Conservation (phyloP, 2,329 filamentous ascomycete genomes). For the Polytolypa hystricis region DNA sequence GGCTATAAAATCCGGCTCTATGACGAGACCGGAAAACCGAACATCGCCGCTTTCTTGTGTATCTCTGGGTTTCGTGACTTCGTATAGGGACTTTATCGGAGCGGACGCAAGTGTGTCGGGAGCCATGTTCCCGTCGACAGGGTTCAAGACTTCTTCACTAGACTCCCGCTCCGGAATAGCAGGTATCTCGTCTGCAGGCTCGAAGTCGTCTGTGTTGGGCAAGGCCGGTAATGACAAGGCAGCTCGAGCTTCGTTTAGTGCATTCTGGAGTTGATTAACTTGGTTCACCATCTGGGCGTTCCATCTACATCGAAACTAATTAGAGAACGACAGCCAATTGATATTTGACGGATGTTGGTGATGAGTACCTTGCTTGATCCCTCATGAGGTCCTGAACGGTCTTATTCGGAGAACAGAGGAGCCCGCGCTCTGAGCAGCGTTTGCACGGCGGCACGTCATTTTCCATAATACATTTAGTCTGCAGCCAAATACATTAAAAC, state of each 20-base stretch:
- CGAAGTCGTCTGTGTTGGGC: slow-evolving; percentile 1
- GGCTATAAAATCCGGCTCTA: slow-evolving; percentile 38
- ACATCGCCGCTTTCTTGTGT: slow-evolving; percentile 22
- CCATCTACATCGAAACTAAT: slow-evolving; percentile 5
- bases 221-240: slow-evolving; percentile 7
- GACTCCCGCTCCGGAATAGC: slow-evolving; percentile 5
- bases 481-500: not conserved
- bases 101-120: slow-evolving; percentile 26
- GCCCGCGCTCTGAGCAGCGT: slow-evolving; percentile 8
- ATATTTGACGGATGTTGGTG: not conserved
- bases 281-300: slow-evolving; percentile 8
- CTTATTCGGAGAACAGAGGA: slow-evolving; percentile 9
- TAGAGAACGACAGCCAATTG: not conserved
- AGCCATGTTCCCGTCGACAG: slow-evolving; percentile 3
- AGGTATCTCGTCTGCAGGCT: slow-evolving; percentile 1
- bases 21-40: slow-evolving; percentile 25
- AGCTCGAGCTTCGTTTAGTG: slow-evolving; percentile 8
- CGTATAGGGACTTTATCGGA: slow-evolving; percentile 39
- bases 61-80: slow-evolving; percentile 36
- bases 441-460: slow-evolving; percentile 10
- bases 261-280: slow-evolving; percentile 7
- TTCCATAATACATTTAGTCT: slow-evolving; percentile 11
- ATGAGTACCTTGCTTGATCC: slow-evolving; percentile 8
- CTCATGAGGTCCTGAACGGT: slow-evolving; percentile 10
- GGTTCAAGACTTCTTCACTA: slow-evolving; percentile 3